Evolutionary conservation across 1,139 yeast species (phyloP), one percentile per base, ranked within the genome.

Genomic region (Kurtzmaniella quercitrusa): DNA sequence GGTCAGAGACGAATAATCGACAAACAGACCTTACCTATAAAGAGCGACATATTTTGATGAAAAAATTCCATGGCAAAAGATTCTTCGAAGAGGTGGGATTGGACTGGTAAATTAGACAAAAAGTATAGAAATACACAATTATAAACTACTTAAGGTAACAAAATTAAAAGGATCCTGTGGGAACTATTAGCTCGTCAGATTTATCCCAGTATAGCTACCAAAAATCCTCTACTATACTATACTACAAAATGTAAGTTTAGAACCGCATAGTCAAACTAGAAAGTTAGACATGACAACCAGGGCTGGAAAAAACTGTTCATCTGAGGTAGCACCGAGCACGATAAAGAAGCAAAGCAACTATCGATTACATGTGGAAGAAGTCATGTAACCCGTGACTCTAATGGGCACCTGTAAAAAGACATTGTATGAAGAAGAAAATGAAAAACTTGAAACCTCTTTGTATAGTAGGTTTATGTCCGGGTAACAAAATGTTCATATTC

Each of bases 281-380:
- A 57, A 63, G 62, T 58, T 58, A 59, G 70, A 70, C 83, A 77
- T 85, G 87, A 79, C 86, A 68, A 58, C 59, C 62, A 46, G 68
- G 80, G 81, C 79, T 79, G 79, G 65, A 66, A 67, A 71, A 79
- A 79, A 77, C 74, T 59, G 50, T 68, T 76, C 60, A 65, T 85
- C 89, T 85, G 76, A 84, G 93, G 85, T 86, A 71, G 66, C 85
- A 93, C 93, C 93, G 90, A 85, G 94, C 94, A 85, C 94, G 87
- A 78, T 77, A 69, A 54, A 62, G 62, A 64, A 75, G 68, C 72
- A 67, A 43, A 60, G 72, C 63, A 70, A 62, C 51, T 56, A 63
- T 58, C 66, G 78, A 66, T 59, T 71, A 68, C 68, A 71, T 70
- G 80, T 71, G 59, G 78, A 70, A 60, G 70, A 59, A 61, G 55